phyloP scores from a whole-genome alignment of 2,329 filamentous ascomycete genomes.

The Diplodia corticola region DNA sequence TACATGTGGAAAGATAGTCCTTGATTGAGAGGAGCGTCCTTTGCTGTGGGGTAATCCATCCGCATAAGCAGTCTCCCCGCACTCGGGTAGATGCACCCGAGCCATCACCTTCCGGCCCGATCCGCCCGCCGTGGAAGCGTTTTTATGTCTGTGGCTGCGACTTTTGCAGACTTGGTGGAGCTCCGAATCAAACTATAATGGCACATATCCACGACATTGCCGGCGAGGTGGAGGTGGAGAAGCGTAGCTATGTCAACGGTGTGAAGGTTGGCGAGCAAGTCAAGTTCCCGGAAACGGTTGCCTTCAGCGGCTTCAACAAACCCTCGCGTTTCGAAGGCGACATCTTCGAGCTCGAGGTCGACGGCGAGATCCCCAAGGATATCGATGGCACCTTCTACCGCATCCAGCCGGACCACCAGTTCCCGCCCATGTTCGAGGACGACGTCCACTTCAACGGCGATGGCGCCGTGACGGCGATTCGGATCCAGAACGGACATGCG shows the following conservation, averaged over 20 bases:
- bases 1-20: not conserved
- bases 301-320: constrained; percentile 45
- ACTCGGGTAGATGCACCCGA: constrained; percentile 5
- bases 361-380: constrained; percentile 43
- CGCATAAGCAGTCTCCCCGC: not conserved
- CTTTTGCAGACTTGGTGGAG: not conserved
- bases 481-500: constrained; percentile 44
- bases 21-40: not conserved
- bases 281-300: constrained; percentile 36
- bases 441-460: constrained; percentile 54
- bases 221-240: constrained; percentile 4
- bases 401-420: constrained; percentile 50
- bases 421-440: constrained; percentile 56
- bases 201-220: constrained; percentile 13
- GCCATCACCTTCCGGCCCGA: not conserved
- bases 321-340: constrained; percentile 44
- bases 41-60: not conserved
- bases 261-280: constrained; percentile 31
- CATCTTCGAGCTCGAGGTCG: constrained; percentile 43
- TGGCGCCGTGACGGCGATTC: constrained; percentile 46
- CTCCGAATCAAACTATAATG: not conserved
- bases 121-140: not conserved
- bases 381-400: constrained; percentile 50
- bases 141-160: not conserved
- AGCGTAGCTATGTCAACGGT: constrained; percentile 29